Conservation (phyloP, 78 protist species). For the Monosiga brevicollis region DNA sequence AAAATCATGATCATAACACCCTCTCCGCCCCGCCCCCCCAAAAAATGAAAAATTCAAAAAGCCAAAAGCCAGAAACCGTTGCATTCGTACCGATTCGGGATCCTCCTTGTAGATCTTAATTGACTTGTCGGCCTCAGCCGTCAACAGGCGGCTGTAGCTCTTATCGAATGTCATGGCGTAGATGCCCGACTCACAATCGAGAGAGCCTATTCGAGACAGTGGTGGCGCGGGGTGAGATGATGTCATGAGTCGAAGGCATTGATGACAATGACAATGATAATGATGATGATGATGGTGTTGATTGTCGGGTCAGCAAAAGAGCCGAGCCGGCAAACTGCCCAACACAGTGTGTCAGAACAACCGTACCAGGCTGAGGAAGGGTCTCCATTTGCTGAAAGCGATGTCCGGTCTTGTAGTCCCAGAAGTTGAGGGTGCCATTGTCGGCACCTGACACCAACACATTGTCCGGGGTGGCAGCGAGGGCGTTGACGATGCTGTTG, state of each 20-base stretch:
- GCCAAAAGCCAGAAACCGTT: too few relatives aligned
- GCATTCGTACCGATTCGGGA: not conserved
- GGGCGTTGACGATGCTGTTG: slow-evolving; percentile 64
- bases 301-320: too few relatives aligned
- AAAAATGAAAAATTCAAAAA: too few relatives aligned
- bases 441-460: slow-evolving; percentile 78
- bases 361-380: slow-evolving; percentile 58
- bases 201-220: slow-evolving; percentile 32
- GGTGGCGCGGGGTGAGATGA: not conserved
- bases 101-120: slow-evolving; percentile 8
- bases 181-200: slow-evolving; percentile 76
- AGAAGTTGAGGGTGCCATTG: slow-evolving; percentile 79
- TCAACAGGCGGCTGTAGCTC: slow-evolving; percentile 85
- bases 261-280: too few relatives aligned
- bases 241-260: not conserved
- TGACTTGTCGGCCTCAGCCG: slow-evolving; percentile 86
- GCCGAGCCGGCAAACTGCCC: not conserved
- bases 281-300: too few relatives aligned
- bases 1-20: too few relatives aligned
- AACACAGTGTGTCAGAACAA: not conserved
- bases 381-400: slow-evolving; percentile 70
- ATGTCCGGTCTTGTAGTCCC: slow-evolving; percentile 92
- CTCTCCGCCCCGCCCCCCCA: too few relatives aligned
- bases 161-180: slow-evolving; percentile 69
- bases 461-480: slow-evolving; percentile 74